phyloP scores from a whole-genome alignment of 2,329 filamentous ascomycete genomes.

The Colletotrichum australisinense region DNA sequence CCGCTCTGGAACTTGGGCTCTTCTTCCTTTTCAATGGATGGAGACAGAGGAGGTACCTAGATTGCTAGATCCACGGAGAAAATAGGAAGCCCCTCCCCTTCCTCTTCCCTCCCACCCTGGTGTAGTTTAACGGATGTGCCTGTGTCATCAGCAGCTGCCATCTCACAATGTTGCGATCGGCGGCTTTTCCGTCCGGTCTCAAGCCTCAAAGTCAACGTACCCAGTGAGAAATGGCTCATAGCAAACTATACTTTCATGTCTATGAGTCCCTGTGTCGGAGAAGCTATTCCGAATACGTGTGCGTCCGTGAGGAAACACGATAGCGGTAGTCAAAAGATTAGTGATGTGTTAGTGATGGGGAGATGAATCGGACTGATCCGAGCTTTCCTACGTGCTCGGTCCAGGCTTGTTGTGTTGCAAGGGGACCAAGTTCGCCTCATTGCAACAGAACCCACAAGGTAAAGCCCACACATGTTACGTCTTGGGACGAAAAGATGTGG shows the following conservation, averaged over 20 bases:
- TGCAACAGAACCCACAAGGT: neutral
- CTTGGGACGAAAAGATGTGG: neutral
- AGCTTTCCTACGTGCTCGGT: neutral
- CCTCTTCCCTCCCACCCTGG: neutral
- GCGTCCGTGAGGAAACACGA: neutral
- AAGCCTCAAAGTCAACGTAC: slow-evolving; percentile 5
- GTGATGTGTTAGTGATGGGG: neutral
- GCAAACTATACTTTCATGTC: neutral
- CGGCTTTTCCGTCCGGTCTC: slow-evolving; percentile 26
- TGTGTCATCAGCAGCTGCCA: slow-evolving; percentile 23
- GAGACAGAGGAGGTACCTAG: neutral
- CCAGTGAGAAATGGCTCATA: slow-evolving; percentile 4
- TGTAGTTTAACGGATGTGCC: neutral
- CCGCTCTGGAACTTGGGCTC: neutral
- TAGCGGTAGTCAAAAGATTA: neutral
- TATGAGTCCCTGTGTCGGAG: neutral
- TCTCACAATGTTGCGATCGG: slow-evolving; percentile 17
- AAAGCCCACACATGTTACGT: neutral
- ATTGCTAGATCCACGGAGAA: neutral
- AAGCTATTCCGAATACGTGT: neutral
- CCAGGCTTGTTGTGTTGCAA: neutral
- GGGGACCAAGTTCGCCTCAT: slow-evolving; percentile 5
- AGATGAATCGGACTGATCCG: neutral
- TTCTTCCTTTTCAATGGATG: neutral
- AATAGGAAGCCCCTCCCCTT: neutral